These are phyloP conservation scores for Oryza officinalis DNA, from an alignment of 176 grass and related monocot genomes.

Conservation along the genomic window DNA sequence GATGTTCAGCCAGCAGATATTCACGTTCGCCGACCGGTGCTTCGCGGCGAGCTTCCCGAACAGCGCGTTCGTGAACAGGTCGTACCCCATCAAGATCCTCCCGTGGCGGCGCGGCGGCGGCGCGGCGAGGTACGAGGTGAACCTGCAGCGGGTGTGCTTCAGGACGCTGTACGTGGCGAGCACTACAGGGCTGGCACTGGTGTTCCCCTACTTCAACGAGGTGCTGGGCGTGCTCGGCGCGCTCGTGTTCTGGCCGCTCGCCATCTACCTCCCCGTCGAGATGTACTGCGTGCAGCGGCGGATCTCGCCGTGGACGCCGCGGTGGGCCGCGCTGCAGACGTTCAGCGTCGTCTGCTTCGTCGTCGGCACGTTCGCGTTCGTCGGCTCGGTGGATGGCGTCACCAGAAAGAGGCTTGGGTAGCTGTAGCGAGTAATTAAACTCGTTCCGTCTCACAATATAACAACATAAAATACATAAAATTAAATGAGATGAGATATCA, in stretches of 20 bases:
- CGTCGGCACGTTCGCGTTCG: constrained; percentile 59
- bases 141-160: constrained; percentile 58
- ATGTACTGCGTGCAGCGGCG: constrained; percentile 72
- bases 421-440: too few relatives aligned
- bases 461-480: too few relatives aligned
- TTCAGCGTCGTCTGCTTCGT: constrained; percentile 54
- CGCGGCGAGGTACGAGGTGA: constrained; percentile 44
- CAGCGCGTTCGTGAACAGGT: constrained; percentile 56
- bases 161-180: constrained; percentile 62
- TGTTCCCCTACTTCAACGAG: constrained; percentile 88
- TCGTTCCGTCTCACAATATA: too few relatives aligned
- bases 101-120: constrained; percentile 19
- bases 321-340: constrained; percentile 44
- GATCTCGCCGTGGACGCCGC: constrained; percentile 44
- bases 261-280: constrained; percentile 74
- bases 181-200: constrained; percentile 62
- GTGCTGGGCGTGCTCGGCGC: constrained; percentile 69
- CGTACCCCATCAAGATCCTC: constrained; percentile 42
- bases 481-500: too few relatives aligned
- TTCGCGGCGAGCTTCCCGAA: constrained; percentile 37
- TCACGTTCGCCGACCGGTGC: constrained; percentile 49
- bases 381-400: constrained; percentile 65
- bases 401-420: constrained; percentile 45
- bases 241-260: constrained; percentile 65
- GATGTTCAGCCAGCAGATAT: constrained; percentile 66